Base-by-base conservation (phyloP, 805 yeast genomes). In the Sugiyamaella qingdaonensis region DNA sequence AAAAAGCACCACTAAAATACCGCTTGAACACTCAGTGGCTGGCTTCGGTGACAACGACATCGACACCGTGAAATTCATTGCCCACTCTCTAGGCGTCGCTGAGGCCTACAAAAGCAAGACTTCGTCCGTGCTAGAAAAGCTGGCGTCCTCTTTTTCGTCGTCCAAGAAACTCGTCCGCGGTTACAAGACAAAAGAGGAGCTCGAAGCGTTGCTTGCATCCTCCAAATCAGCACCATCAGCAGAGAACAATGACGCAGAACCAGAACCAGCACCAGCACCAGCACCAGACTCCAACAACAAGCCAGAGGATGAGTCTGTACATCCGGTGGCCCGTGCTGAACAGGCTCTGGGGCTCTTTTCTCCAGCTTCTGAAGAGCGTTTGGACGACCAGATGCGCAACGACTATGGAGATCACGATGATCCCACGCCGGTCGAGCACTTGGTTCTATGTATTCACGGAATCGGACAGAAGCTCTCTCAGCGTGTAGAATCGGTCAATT, bases 391-490 rank as follows among this genome's bases (percentile, higher is more conserved):
- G 51, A 64, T 65, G 65, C 64, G 59, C 29, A 46, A 59, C 14
- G 70, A 67, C 41, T 63, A 67, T 41, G 48, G 48, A 29, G 50
- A 34, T 9, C 46, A 48, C 33, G 54, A 54, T 11, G 35, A 47
- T 32, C 31, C 19, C 11, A 32, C 4, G 46, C 36, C 35, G 81
- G 67, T 81, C 21, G 83, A 83, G 34, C 88, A 84, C 63, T 71
- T 92, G 57, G 80, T 91, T 1, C 73, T 92, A n/a, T 89, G 97
- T 64, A 80, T 92, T 29, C 99, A 92, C 71, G 99, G 99, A 0
- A 88, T 92, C 55, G 99, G 98, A 1, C 99, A 92, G 68, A 80
- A 84, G 14, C 72, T 94, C 49, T 95, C 96, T 1, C 75, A 82
- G 45, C 80, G 80, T 62, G 82, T 85, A 63, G 91, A 90, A 60